Base-by-base conservation (phyloP, 495 filamentous ascomycete genomes). In the Trichoderma asperelloides region DNA sequence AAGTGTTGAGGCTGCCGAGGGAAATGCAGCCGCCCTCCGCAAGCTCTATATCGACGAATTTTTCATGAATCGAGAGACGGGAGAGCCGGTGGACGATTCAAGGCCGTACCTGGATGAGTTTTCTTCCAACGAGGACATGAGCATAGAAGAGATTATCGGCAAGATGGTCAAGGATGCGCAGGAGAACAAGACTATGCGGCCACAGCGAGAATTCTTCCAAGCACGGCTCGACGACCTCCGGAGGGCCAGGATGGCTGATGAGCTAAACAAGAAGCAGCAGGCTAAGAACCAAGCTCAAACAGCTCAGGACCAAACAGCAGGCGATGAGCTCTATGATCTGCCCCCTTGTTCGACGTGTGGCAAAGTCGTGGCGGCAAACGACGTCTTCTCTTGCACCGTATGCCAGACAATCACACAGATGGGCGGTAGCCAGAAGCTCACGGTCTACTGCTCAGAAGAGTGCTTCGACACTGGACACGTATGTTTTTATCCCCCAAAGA, bases 71-170 rank as follows among this genome's bases (percentile, higher is more conserved):
- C 67, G 65, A 3, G 66, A 69, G 47, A 72, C 71, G 63, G 23
- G 63, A 5, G 43, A 66, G 28, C 67, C 72, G 12, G 66, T 72
- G 7, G 68, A 68, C 47, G 66, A 68, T 12, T 70, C 71, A 13
- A 71, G 74, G 66, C 79, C 75, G 63, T 82, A 81, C 64, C 68
- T 80, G 49, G 73, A 79, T 16, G 76, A 80, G 77, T 68, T 80
- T 37, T 8, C 21, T 15, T 25, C 40, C 37, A 67, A 55, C 27
- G 65, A 74, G 3, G 73, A 72, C 45, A 69, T 69, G 45, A 55
- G 76, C 13, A 72, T 81, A 63, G 75, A 77, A 11, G 74, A 79
- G 39, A 74, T 77, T 2, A 70, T 80, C n/a, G 74, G 70, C 21
- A 66, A 71, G 45, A 76, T 81, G 33, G 63, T 73, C 41, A 76